These are phyloP conservation scores for Calonectria multiphialidica DNA, from an alignment of 2,329 filamentous ascomycete genomes.

Conservation along the genomic window DNA sequence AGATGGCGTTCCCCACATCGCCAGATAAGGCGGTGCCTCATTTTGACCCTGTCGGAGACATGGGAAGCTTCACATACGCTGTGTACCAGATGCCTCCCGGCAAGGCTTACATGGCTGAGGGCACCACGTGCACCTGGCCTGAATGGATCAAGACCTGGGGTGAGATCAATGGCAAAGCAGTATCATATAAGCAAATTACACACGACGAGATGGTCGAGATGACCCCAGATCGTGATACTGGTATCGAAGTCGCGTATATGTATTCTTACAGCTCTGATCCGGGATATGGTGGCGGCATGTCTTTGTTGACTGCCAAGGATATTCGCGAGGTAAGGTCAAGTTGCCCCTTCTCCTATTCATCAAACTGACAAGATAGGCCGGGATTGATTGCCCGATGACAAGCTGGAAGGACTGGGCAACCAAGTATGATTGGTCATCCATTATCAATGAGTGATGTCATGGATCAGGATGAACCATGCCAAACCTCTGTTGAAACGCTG, in stretches of 20 bases:
- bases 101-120: slow-evolving; percentile 61
- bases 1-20: slow-evolving; percentile 60
- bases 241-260: slow-evolving; percentile 60
- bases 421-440: slow-evolving; percentile 17
- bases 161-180: slow-evolving; percentile 47
- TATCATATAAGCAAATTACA: slow-evolving; percentile 54
- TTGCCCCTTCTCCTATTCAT: not conserved
- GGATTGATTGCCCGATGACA: slow-evolving; percentile 22
- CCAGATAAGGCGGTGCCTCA: slow-evolving; percentile 56
- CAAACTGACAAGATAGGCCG: slow-evolving; percentile 11
- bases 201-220: slow-evolving; percentile 55
- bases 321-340: slow-evolving; percentile 54
- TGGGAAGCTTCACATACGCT: slow-evolving; percentile 61
- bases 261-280: slow-evolving; percentile 60
- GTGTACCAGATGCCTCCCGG: slow-evolving; percentile 63
- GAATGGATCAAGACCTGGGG: slow-evolving; percentile 60
- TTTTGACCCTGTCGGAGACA: slow-evolving; percentile 59
- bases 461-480: not conserved
- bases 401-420: slow-evolving; percentile 21
- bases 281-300: slow-evolving; percentile 62
- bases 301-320: slow-evolving; percentile 57
- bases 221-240: slow-evolving; percentile 54
- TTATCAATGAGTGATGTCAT: not conserved
- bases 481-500: not conserved
- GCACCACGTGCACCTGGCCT: slow-evolving; percentile 58